Evolutionary conservation across 495 filamentous ascomycete genomes (phyloP).

Genomic region (Penicillium ochrochloron): DNA sequence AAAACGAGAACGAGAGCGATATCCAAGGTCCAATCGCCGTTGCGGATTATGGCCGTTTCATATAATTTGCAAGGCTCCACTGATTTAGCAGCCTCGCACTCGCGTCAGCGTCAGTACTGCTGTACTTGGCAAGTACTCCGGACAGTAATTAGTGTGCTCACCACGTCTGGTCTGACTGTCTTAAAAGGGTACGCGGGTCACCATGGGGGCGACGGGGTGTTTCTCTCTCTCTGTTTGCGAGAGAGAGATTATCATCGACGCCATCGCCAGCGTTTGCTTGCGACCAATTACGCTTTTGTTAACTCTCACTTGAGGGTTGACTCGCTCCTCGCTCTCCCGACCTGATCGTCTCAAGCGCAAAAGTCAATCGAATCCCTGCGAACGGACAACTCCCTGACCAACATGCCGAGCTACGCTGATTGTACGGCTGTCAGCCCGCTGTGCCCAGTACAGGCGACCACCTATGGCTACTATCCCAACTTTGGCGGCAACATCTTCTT

Average conservation of each 20-base stretch:
- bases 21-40: constrained; percentile 38
- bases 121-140: neutral
- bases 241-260: neutral
- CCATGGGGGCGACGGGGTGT: neutral
- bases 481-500: constrained; percentile 67
- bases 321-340: neutral
- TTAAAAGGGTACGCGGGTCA: constrained; percentile 2
- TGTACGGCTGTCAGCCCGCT: constrained; percentile 41
- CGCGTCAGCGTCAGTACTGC: neutral
- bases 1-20: constrained; percentile 36
- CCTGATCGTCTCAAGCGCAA: neutral
- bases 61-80: neutral
- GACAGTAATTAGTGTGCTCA: neutral
- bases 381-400: neutral
- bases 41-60: constrained; percentile 4
- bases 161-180: neutral
- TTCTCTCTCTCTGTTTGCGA: neutral
- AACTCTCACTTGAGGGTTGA: neutral
- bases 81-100: neutral
- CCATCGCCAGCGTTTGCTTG: neutral
- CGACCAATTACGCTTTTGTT: neutral
- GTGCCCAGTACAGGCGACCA: constrained; percentile 65
- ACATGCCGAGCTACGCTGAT: constrained; percentile 47
- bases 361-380: neutral
- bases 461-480: constrained; percentile 70